A percentile compares a stretch with the other conserved stretches of the same genome.
These are phyloP conservation scores for Trichoderma pleuroti DNA, from an alignment of 2,329 filamentous ascomycete species.

Conservation along the genomic window DNA sequence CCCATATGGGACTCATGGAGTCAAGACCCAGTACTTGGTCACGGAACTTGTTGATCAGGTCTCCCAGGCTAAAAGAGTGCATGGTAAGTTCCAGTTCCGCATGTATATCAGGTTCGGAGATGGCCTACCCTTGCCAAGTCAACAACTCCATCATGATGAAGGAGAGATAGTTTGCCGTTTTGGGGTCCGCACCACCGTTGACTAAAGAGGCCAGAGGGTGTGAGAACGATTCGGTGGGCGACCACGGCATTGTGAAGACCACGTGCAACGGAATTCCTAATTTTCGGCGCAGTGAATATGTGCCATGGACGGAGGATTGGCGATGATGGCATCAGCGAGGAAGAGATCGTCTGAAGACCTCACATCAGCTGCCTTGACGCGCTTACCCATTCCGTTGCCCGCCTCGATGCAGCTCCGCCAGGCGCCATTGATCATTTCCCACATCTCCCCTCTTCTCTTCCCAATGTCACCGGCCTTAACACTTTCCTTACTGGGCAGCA, in stretches of 20 bases:
- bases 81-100: too few relatives aligned
- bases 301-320: slow-evolving; percentile 51
- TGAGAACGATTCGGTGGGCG: slow-evolving; percentile 54
- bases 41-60: slow-evolving; percentile 68
- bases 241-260: slow-evolving; percentile 43
- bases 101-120: too few relatives aligned
- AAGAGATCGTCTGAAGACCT: slow-evolving; percentile 38
- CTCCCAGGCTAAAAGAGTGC: slow-evolving; percentile 58
- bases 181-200: slow-evolving; percentile 55
- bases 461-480: slow-evolving; percentile 36
- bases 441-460: slow-evolving; percentile 35
- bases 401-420: slow-evolving; percentile 39
- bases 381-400: slow-evolving; percentile 31
- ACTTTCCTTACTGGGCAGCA: slow-evolving; percentile 36
- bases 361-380: slow-evolving; percentile 28
- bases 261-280: slow-evolving; percentile 48
- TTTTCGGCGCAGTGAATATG: slow-evolving; percentile 51
- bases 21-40: slow-evolving; percentile 60
- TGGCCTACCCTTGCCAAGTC: slow-evolving; percentile 19
- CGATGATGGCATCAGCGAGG: slow-evolving; percentile 52
- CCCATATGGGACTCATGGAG: slow-evolving; percentile 62
- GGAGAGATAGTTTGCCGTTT: slow-evolving; percentile 63
- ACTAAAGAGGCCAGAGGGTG: slow-evolving; percentile 62
- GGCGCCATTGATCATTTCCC: slow-evolving; percentile 35
- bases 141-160: slow-evolving; percentile 36